Evolutionary conservation across 208 protist species (phyloP).

Genomic region (Trypanosoma scelopori): DNA sequence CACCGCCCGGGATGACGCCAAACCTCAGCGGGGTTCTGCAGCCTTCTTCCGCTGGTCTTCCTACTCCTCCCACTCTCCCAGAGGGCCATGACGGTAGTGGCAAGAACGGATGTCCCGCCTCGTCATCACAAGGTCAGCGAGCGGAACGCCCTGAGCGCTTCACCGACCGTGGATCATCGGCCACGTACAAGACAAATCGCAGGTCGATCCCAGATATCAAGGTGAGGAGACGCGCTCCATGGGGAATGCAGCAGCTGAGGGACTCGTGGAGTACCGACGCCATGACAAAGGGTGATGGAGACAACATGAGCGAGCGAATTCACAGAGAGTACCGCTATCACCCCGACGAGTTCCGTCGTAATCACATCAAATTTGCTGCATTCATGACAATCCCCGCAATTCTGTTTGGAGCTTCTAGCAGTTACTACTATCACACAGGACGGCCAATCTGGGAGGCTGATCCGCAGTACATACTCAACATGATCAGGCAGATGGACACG

Average conservation of each 20-base stretch:
- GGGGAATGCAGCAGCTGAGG: slow-evolving; percentile 80
- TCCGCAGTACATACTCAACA: slow-evolving; percentile 67
- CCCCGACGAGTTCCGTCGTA: slow-evolving; percentile 66
- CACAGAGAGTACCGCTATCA: slow-evolving; percentile 87
- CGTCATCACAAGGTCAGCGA: neutral
- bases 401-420: slow-evolving; percentile 30
- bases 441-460: slow-evolving; percentile 63
- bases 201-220: slow-evolving; percentile 32
- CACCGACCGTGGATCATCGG: neutral
- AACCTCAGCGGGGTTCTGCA: neutral
- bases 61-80: neutral
- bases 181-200: slow-evolving; percentile 23
- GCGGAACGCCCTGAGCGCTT: neutral
- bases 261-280: slow-evolving; percentile 85
- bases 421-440: slow-evolving; percentile 66
- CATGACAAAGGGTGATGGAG: slow-evolving; percentile 68
- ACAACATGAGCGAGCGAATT: slow-evolving; percentile 81
- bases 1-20: neutral
- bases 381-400: slow-evolving; percentile 52
- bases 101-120: neutral
- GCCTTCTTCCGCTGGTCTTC: neutral
- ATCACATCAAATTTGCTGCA: slow-evolving; percentile 53
- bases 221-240: slow-evolving; percentile 60
- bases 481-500: slow-evolving; percentile 61
- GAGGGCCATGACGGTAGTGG: neutral